These are phyloP conservation scores for Kazachstania martiniae DNA, from an alignment of 805 yeast genomes.

Conservation along the genomic window DNA sequence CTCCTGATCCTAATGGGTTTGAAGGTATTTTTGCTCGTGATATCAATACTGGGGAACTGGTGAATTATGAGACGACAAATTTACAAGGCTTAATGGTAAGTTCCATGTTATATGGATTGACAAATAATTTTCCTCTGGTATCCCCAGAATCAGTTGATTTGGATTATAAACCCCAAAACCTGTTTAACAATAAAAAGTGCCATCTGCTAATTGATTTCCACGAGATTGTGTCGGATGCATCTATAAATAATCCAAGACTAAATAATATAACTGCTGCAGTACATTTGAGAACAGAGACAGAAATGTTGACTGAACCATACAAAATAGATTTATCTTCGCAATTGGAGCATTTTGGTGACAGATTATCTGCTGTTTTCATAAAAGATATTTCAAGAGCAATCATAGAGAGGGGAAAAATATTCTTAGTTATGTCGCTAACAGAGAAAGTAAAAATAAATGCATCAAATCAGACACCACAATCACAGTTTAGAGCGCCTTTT, in stretches of 20 bases:
- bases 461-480: conserved; percentile 2
- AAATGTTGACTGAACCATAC: conserved; percentile 69
- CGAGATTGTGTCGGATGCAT: conserved; percentile 50
- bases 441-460: conserved; percentile 43
- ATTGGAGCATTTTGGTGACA: conserved; percentile 54
- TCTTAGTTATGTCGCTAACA: conserved; percentile 63
- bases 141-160: conserved; percentile 28
- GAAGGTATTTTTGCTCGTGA: conserved; percentile 61
- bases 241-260: conserved; percentile 51
- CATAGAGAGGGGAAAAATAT: conserved; percentile 53
- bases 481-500: conserved; percentile 20
- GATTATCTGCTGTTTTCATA: conserved; percentile 72
- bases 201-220: conserved; percentile 72
- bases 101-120: conserved; percentile 61
- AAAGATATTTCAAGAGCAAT: conserved; percentile 59
- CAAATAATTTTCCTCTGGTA: conserved; percentile 55
- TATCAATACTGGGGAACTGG: conserved; percentile 45
- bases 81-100: conserved; percentile 54
- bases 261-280: conserved; percentile 60
- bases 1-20: conserved; percentile 47
- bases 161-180: conserved; percentile 36
- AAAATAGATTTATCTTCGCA: conserved; percentile 53
- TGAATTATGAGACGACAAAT: conserved; percentile 31
- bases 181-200: conserved; percentile 28
- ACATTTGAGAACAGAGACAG: conserved; percentile 53